Evolutionary conservation across 371 early-diverging fungal species (phyloP), one percentile per base, ranked within the genome.

Genomic region (Blakeslea trispora): DNA sequence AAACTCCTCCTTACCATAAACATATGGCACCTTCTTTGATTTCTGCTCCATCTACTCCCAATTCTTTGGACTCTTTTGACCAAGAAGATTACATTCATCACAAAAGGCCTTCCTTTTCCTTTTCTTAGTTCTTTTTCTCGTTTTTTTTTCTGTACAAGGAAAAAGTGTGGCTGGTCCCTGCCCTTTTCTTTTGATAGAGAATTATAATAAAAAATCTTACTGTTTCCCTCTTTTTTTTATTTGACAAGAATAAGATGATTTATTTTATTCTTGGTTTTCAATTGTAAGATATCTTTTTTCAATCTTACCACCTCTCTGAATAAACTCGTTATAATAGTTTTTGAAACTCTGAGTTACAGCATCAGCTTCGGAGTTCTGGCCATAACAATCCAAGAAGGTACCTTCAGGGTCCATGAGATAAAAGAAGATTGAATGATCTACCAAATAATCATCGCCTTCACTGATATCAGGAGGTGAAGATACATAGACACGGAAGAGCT

Each of bases 361-460:
- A 28, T 81, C 74, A 0, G 88, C 83, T 5, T 84, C 76, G 31
- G 81, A 78, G 58, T 91, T 90, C 64, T 88, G 89, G 15, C 94
- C 95, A 66, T 91, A 97, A 45, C 91, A 91, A 34, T 94, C 92
- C 17, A 94, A 82, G 69, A 95, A 97, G 60, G 86, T 73, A 51
- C 97, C 97, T 40, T 92, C 82, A 11, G 94, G 97, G 57, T 91
- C 93, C 88, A 98, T 92, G 23, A 98, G 76, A 64, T 96, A 98
- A 60, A 96, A 93, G 79, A 96, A 98, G 68, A 97, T 97, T 42
- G 96, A 94, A 71, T 98, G 99, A 61, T 98, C 99, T 8, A 98
- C 98, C 34, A 98, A 68, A 59, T 98, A 98, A 63, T 98, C 97
- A 51, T 92, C 89, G 15, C 89, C 92, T 35, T 88, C 89, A 19